phyloP scores from a whole-genome alignment of 83 land plant genomes.

The Larix sibirica region DNA sequence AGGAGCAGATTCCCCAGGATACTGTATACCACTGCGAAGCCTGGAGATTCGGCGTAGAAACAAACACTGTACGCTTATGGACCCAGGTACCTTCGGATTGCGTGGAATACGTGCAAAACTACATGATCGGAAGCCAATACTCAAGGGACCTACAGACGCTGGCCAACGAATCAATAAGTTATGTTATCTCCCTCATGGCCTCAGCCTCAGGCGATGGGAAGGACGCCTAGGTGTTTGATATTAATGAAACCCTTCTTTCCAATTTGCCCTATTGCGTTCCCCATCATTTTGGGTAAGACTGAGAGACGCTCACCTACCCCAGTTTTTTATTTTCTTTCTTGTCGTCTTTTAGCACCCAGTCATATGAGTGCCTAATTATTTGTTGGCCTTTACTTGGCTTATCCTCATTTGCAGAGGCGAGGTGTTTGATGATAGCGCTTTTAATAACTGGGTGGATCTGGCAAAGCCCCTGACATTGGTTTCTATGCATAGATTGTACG shows the following conservation, averaged over 20 bases:
- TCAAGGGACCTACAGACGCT: constrained; percentile 34
- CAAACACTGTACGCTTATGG: constrained; percentile 47
- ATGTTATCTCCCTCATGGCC: constrained; percentile 24
- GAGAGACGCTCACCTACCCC: background rate
- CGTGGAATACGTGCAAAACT: constrained; percentile 33
- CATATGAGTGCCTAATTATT: no score
- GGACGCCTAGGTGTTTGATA: constrained; percentile 69
- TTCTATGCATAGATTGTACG: constrained; percentile 60
- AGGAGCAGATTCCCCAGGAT: no score
- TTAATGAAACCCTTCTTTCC: constrained; percentile 72
- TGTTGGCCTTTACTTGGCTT: background rate
- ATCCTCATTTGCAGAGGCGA: constrained; percentile 43
- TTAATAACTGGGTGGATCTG: constrained; percentile 67
- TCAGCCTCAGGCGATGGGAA: constrained; percentile 28
- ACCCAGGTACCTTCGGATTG: constrained; percentile 43
- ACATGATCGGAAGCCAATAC: constrained; percentile 35
- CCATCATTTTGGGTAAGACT: constrained; percentile 45
- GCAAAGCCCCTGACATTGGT: constrained; percentile 57
- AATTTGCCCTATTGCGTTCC: constrained; percentile 53
- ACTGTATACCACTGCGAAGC: constrained; percentile 19
- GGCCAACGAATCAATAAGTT: constrained; percentile 34
- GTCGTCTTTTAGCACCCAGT: background rate
- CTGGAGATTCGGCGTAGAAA: constrained; percentile 58
- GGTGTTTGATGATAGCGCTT: constrained; percentile 48
- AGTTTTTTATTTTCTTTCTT: background rate